Percentiles rank a stretch among this genome's conserved stretches.
These are phyloP conservation scores for Blastobotrys illinoisensis DNA, from an alignment of 1,139 yeast genomes.

Conservation along the genomic window DNA sequence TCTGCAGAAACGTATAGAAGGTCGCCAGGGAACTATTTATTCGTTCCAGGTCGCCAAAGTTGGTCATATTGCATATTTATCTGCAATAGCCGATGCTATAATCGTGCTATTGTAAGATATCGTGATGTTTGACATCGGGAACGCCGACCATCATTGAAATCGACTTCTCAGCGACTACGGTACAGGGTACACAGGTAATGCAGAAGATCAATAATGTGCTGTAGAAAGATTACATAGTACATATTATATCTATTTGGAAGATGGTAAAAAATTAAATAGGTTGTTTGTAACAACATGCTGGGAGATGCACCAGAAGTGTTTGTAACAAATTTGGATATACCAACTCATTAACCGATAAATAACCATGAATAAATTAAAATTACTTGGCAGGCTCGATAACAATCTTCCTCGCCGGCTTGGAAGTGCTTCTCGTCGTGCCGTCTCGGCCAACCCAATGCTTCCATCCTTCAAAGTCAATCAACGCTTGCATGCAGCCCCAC, in stretches of 20 bases:
- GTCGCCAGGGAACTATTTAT: neutral
- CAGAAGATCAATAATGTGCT: too few species aligned
- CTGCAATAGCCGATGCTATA: too few species aligned
- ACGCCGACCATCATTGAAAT: neutral
- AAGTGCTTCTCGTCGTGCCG: constrained; percentile 6
- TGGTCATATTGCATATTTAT: neutral
- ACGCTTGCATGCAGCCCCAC: constrained; percentile 93
- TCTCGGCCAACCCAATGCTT: constrained; percentile 62
- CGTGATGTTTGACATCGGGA: neutral
- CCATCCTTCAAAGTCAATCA: constrained; percentile 96
- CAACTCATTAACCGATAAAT: neutral
- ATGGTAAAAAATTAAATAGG: too few species aligned
- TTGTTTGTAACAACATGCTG: neutral
- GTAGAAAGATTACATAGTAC: too few species aligned
- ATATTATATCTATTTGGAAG: too few species aligned
- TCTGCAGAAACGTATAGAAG: neutral
- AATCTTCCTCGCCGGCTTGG: neutral
- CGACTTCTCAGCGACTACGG: too few species aligned
- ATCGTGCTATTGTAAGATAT: too few species aligned
- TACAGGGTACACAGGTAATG: too few species aligned
- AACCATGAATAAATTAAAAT: neutral
- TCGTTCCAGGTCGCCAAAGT: neutral
- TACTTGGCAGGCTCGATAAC: neutral
- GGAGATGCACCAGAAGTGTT: too few species aligned
- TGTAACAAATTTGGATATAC: too few species aligned